phyloP scores from a whole-genome alignment of 495 filamentous ascomycete genomes.

The Glarea lozoyensis region DNA sequence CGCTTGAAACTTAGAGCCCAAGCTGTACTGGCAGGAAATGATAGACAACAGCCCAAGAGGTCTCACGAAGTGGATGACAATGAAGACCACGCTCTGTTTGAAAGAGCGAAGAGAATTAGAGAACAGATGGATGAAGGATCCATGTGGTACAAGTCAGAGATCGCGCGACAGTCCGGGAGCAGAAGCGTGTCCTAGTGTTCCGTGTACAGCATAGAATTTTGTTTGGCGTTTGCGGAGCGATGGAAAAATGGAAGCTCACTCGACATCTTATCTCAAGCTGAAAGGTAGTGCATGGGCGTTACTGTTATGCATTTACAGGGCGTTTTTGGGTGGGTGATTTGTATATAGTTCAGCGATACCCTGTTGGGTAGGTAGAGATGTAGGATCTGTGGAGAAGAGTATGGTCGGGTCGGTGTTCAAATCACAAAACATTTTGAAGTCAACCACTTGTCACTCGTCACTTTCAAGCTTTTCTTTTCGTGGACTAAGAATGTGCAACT shows the following conservation, averaged over 20 bases:
- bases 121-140: conserved; percentile 23
- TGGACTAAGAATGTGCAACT: no score
- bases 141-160: conserved; percentile 15
- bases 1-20: conserved; percentile 14
- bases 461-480: no score
- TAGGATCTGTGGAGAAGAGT: no score
- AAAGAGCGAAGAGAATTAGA: conserved; percentile 18
- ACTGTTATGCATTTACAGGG: conserved; percentile 2
- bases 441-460: no score
- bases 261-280: not conserved
- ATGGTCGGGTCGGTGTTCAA: conserved; percentile 20
- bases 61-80: conserved; percentile 8
- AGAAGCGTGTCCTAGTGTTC: conserved; percentile 7
- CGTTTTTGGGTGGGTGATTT: conserved; percentile 1
- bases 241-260: not conserved
- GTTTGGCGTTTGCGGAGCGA: conserved; percentile 1
- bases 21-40: conserved; percentile 10
- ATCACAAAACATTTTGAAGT: no score
- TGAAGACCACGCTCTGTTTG: conserved; percentile 22
- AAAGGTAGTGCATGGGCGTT: not conserved
- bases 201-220: conserved; percentile 3
- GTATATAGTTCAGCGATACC: conserved; percentile 3
- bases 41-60: conserved; percentile 7
- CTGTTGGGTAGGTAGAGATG: conserved; percentile 3
- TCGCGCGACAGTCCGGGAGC: conserved; percentile 3